phyloP scores from a whole-genome alignment of 2,329 filamentous ascomycete species.

The Fusarium liriodendri region DNA sequence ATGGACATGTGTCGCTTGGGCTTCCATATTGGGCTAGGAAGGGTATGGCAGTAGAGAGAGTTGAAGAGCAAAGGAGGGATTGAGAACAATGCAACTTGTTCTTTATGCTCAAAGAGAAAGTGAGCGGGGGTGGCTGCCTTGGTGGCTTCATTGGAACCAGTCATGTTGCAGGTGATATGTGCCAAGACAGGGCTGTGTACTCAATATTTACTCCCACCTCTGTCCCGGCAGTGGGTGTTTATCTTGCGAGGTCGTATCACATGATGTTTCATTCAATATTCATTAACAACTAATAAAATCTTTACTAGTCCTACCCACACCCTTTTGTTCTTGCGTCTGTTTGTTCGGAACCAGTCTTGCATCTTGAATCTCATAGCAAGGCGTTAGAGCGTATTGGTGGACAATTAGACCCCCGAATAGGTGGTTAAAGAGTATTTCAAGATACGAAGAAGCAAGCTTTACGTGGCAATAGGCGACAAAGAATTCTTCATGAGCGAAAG shows the following conservation, averaged over 20 bases:
- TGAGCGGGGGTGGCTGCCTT: neutral
- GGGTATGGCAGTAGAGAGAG: neutral
- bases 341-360: no score
- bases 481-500: neutral
- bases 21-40: neutral
- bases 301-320: no score
- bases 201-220: neutral
- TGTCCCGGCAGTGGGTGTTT: neutral
- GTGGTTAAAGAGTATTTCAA: no score
- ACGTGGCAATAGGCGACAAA: neutral
- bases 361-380: no score
- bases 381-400: no score
- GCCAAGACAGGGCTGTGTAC: neutral
- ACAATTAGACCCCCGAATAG: no score
- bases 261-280: neutral
- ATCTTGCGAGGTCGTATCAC: neutral
- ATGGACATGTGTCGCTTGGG: neutral
- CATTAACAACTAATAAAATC: no score
- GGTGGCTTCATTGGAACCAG: neutral
- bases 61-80: neutral
- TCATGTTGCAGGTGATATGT: neutral
- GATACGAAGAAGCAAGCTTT: neutral
- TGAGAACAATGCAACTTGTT: neutral
- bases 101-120: neutral
- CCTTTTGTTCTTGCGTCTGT: no score